Conservation (phyloP, 2,329 filamentous ascomycete species). For the Xylaria sp. region DNA sequence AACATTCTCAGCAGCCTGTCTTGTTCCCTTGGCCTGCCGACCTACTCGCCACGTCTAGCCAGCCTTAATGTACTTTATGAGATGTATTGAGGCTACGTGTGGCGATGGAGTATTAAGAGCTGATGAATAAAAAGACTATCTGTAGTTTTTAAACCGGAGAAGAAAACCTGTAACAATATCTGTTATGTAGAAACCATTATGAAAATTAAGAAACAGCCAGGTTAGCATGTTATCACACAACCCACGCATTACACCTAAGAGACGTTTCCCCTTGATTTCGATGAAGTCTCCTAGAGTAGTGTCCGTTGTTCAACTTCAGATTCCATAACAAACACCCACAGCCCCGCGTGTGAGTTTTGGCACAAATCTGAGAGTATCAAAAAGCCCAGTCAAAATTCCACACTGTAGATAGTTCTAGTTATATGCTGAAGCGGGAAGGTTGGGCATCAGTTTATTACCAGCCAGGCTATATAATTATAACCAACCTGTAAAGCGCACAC, state of each 20-base stretch:
- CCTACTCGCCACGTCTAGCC: constrained; percentile 32
- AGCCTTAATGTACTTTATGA: constrained; percentile 7
- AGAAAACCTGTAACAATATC: not conserved
- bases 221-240: not conserved
- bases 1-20: constrained; percentile 34
- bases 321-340: no score
- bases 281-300: not conserved
- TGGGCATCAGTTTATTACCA: not conserved
- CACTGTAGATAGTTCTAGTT: not conserved
- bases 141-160: not conserved
- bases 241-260: not conserved
- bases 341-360: not conserved
- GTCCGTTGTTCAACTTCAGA: not conserved
- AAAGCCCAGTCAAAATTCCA: not conserved
- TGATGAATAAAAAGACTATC: not conserved
- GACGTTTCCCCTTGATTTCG: not conserved
- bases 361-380: not conserved
- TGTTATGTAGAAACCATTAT: not conserved
- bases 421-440: not conserved
- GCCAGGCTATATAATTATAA: not conserved
- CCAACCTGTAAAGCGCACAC: not conserved
- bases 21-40: constrained; percentile 46
- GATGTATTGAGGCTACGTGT: not conserved
- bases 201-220: not conserved
- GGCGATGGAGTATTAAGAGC: not conserved